Evolutionary conservation across 2,329 filamentous ascomycete species (phyloP).

Genomic region (Aspergillus sojae): DNA sequence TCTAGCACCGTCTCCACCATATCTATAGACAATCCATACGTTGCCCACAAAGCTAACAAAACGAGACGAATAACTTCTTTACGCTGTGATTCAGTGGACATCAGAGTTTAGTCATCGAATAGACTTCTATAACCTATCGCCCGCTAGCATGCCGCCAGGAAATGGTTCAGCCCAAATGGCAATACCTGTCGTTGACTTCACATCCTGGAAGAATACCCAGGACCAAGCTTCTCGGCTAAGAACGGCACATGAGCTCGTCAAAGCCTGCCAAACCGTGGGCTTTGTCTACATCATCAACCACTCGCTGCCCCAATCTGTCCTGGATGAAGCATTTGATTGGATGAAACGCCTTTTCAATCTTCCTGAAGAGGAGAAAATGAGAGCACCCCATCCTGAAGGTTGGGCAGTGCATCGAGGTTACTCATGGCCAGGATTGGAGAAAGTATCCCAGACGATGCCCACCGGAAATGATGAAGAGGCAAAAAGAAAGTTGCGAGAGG

Average conservation of each 20-base stretch:
- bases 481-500: conserved; percentile 46
- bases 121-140: background rate
- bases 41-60: background rate
- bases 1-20: background rate
- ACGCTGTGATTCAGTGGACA: background rate
- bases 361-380: conserved; percentile 49
- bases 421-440: conserved; percentile 58
- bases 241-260: conserved; percentile 43
- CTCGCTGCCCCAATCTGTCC: conserved; percentile 40
- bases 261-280: conserved; percentile 49
- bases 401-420: conserved; percentile 58
- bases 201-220: conserved; percentile 35
- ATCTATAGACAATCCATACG: background rate
- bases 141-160: background rate
- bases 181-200: conserved; percentile 47
- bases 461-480: conserved; percentile 46
- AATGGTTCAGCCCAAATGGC: conserved; percentile 14
- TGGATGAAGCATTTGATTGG: conserved; percentile 50
- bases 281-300: conserved; percentile 55
- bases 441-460: conserved; percentile 52
- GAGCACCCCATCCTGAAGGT: conserved; percentile 53
- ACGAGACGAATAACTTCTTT: background rate
- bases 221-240: conserved; percentile 30
- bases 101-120: background rate
- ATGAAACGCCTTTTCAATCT: conserved; percentile 50